A percentile compares a stretch with the other conserved stretches of the same genome.
phyloP scores from a whole-genome alignment of 352 stramenopile genomes.

The Phytophthora crassamura region DNA sequence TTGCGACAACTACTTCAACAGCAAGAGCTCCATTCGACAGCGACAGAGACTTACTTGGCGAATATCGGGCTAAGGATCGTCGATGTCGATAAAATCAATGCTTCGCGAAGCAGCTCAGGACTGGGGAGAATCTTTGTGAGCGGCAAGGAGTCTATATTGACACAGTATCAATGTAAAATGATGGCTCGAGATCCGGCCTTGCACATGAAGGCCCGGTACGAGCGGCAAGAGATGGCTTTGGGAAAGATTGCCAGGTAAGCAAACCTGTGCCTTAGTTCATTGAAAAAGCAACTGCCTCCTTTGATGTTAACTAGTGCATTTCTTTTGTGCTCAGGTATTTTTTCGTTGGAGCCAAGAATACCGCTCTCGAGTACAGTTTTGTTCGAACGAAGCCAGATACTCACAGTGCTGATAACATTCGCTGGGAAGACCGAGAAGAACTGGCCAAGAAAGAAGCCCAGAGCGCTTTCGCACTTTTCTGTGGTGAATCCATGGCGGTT shows the following conservation, averaged over 20 bases:
- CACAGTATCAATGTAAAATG: conserved; percentile 25
- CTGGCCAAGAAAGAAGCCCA: conserved; percentile 18
- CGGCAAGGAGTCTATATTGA: conserved; percentile 15
- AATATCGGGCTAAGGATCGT: conserved; percentile 23
- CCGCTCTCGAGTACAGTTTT: conserved; percentile 25
- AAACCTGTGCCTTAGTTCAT: not conserved
- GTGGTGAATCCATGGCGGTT: not conserved
- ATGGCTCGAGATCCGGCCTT: conserved; percentile 12
- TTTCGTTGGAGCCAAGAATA: conserved; percentile 23
- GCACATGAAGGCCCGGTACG: conserved; percentile 17
- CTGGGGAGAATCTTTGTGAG: conserved; percentile 29
- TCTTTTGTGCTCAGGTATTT: conserved; percentile 22
- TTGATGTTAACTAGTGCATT: too few relatives aligned
- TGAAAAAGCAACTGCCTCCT: too few relatives aligned
- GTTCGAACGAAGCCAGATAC: conserved; percentile 16
- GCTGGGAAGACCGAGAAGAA: conserved; percentile 21
- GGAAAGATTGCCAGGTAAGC: conserved; percentile 19
- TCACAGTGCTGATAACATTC: not conserved
- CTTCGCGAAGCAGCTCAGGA: conserved; percentile 12
- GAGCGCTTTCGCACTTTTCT: conserved; percentile 19
- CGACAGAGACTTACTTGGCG: conserved; percentile 7
- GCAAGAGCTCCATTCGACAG: conserved; percentile 6
- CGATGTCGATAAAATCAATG: conserved; percentile 35
- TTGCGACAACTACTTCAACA: conserved; percentile 13
- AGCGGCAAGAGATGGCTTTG: conserved; percentile 7